Evolutionary conservation across 2,329 filamentous ascomycete genomes (phyloP), one percentile per base, ranked within the genome.

Genomic region (Pezicula carpinea): DNA sequence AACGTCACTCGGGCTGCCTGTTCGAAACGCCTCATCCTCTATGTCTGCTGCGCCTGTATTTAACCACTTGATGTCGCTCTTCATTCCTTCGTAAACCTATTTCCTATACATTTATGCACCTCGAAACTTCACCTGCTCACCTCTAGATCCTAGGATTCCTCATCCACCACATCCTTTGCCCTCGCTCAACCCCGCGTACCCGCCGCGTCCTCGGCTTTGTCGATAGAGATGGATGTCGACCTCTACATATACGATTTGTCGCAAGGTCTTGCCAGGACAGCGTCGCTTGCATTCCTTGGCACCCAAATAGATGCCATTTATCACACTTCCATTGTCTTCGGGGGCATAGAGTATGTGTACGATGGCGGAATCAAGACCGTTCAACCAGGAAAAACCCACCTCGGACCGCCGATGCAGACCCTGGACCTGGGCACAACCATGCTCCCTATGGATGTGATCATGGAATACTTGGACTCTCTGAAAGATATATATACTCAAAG

Each of bases 301-400:
- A 78, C 75, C 1, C 81, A 85, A 44, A 88, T 96, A 42, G 92
- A 97, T 66, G 93, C 93, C 45, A 82, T 99, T 44, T 97, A 97
- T 58, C 93, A 99, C 66, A 97, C 93, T 0, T 89, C 91, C 0
- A 83, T 99, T 45, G 85, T 96, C 35, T 74, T 97, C 33, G 79
- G 83, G 44, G 83, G 84, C n/a, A 77, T 85, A 43, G 93, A 99
- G 68, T 96, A 95, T 66, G 80, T 92, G 59, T 97, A 91, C 57
- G 92, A 95, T 50, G 83, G 87, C 46, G 89, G 89, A 46, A 85
- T 97, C 44, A 87, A 95, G 59, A 83, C 83, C 45, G 89, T 92
- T 50, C 69, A 73, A 8, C 89, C 93, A 0, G 91, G 91, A 1
- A 77, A 79, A 10, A 96, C 90, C 1, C 92, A 97, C 64, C 84